phyloP scores from a whole-genome alignment of 495 filamentous ascomycete genomes.

The Daldinia childiae region DNA sequence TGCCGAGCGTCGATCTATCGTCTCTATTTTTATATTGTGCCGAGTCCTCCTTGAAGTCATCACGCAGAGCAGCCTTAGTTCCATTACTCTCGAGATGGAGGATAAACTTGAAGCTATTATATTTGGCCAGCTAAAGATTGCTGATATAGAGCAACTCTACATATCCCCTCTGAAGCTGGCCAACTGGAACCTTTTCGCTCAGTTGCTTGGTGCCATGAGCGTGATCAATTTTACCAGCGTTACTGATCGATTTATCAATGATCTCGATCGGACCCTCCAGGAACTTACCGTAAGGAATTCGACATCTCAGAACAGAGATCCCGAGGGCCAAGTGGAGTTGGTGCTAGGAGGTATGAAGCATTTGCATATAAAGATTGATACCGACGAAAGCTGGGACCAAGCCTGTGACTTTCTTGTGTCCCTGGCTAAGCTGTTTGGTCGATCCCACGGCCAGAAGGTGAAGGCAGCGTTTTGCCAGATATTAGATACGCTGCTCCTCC shows the following conservation, averaged over 20 bases:
- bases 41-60: slow-evolving; percentile 94
- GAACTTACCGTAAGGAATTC: slow-evolving; percentile 73
- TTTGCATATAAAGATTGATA: slow-evolving; percentile 74
- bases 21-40: slow-evolving; percentile 95
- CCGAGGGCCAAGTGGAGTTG: slow-evolving; percentile 82
- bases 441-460: slow-evolving; percentile 83
- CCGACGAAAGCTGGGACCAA: slow-evolving; percentile 80
- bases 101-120: slow-evolving; percentile 92
- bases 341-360: slow-evolving; percentile 92
- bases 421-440: slow-evolving; percentile 81
- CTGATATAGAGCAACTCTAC: slow-evolving; percentile 83
- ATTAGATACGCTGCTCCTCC: slow-evolving; percentile 85
- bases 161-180: slow-evolving; percentile 83
- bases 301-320: slow-evolving; percentile 63
- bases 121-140: slow-evolving; percentile 86
- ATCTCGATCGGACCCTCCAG: slow-evolving; percentile 79
- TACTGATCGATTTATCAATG: slow-evolving; percentile 77
- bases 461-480: slow-evolving; percentile 95
- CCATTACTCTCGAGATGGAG: slow-evolving; percentile 87
- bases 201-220: slow-evolving; percentile 94
- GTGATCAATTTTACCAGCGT: slow-evolving; percentile 87
- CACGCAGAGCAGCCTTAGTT: slow-evolving; percentile 82
- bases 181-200: slow-evolving; percentile 94
- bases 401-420: slow-evolving; percentile 88
- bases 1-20: slow-evolving; percentile 85